phyloP scores from a whole-genome alignment of 176 grass and related monocot species.

The Ampelocalamus luodianensis region DNA sequence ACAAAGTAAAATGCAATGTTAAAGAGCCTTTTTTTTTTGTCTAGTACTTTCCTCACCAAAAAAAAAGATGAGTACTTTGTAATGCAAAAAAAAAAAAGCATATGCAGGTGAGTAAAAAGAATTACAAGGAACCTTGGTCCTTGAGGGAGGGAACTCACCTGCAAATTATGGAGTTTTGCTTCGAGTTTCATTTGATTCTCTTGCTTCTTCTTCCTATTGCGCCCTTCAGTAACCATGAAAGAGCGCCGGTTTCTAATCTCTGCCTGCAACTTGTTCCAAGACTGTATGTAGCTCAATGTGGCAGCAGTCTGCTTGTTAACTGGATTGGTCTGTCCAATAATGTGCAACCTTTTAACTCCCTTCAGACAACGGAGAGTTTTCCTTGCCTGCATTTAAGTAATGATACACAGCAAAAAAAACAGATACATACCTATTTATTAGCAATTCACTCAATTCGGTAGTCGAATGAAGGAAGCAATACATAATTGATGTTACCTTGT shows the following conservation, averaged over 20 bases:
- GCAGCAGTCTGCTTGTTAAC: constrained; percentile 84
- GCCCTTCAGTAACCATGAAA: constrained; percentile 89
- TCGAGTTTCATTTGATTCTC: constrained; percentile 92
- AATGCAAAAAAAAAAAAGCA: not conserved
- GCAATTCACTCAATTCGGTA: not conserved
- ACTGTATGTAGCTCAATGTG: constrained; percentile 71
- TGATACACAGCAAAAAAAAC: not conserved
- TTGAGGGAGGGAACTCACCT: constrained; percentile 49
- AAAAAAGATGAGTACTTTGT: not conserved
- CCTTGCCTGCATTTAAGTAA: constrained; percentile 62
- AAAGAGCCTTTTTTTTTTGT: not conserved
- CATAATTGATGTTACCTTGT: constrained; percentile 52
- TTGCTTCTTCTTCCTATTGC: constrained; percentile 86
- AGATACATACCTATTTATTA: not conserved
- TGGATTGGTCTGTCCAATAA: constrained; percentile 53
- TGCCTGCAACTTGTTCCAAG: constrained; percentile 89
- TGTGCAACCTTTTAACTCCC: constrained; percentile 69
- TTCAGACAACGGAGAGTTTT: constrained; percentile 72
- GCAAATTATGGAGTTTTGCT: constrained; percentile 85
- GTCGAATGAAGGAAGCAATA: not conserved
- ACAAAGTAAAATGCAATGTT: not conserved
- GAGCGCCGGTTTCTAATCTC: constrained; percentile 77
- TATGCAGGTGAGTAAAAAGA: not conserved
- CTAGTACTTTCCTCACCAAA: not conserved
- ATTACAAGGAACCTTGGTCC: not conserved